Conservation (phyloP, 2,329 filamentous ascomycete genomes). For the Sclerotiophoma versabilis region DNA sequence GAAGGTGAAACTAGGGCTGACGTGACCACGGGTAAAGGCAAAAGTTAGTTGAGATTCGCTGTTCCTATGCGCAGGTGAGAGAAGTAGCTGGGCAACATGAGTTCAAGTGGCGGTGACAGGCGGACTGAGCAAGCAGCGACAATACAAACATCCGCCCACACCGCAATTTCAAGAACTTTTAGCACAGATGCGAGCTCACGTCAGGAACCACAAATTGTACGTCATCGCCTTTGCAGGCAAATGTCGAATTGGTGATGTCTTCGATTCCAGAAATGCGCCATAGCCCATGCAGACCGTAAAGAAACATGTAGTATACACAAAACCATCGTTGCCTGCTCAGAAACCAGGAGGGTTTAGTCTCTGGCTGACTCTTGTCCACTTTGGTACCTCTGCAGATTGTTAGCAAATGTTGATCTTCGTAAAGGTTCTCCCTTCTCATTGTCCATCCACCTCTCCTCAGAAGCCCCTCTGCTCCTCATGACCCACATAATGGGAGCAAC, state of each 20-base stretch:
- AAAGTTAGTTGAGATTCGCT: neutral
- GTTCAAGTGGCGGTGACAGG: neutral
- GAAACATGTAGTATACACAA: slow-evolving; percentile 38
- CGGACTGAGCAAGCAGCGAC: neutral
- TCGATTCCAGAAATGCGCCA: slow-evolving; percentile 21
- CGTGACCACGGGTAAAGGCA: slow-evolving; percentile 3
- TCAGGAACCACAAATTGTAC: neutral
- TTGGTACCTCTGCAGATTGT: slow-evolving; percentile 61
- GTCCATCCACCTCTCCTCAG: too few relatives aligned
- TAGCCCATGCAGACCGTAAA: slow-evolving; percentile 27
- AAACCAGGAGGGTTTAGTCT: slow-evolving; percentile 94
- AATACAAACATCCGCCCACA: neutral
- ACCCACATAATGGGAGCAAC: slow-evolving; percentile 55
- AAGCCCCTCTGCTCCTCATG: too few relatives aligned
- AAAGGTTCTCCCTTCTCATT: neutral
- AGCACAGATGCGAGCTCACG: neutral
- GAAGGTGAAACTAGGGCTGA: slow-evolving; percentile 5
- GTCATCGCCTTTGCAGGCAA: neutral
- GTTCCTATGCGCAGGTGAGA: neutral
- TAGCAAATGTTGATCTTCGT: slow-evolving; percentile 59
- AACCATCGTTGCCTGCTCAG: slow-evolving; percentile 50
- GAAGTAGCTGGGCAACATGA: neutral
- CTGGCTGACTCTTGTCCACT: slow-evolving; percentile 97
- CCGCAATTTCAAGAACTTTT: neutral
- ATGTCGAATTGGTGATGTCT: slow-evolving; percentile 2